These are phyloP conservation scores for Botryotinia calthae DNA, from an alignment of 2,329 filamentous ascomycete genomes.

Conservation along the genomic window DNA sequence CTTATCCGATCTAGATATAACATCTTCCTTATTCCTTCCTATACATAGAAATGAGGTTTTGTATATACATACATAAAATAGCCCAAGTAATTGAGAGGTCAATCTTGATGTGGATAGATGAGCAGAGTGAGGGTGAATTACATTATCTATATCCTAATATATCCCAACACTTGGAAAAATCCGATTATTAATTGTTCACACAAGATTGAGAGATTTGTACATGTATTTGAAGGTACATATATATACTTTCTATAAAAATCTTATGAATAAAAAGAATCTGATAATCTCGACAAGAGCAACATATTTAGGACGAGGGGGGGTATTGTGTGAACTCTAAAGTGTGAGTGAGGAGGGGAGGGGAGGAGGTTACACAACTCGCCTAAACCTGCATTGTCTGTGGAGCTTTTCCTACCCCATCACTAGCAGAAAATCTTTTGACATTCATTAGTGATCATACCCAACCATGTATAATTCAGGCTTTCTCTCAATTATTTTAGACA, in stretches of 20 bases:
- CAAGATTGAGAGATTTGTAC: neutral
- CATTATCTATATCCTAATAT: neutral
- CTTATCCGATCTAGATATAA: too few species aligned
- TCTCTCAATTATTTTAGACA: too few species aligned
- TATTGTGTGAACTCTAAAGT: neutral
- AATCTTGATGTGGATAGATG: too few species aligned
- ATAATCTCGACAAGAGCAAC: neutral
- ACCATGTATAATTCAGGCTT: too few species aligned
- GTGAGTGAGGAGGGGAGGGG: neutral
- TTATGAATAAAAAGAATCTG: neutral
- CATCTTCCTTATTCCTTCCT: too few species aligned
- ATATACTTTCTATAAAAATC: rapidly evolving
- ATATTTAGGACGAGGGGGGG: too few species aligned
- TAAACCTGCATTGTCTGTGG: neutral
- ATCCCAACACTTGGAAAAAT: neutral
- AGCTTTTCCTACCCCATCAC: too few species aligned
- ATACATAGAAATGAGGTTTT: too few species aligned
- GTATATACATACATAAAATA: too few species aligned
- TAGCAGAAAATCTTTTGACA: too few species aligned
- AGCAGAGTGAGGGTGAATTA: neutral
- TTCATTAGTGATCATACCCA: too few species aligned
- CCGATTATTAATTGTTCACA: neutral
- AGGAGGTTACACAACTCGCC: neutral
- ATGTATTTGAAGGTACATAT: neutral
- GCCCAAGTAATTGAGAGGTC: too few species aligned